Evolutionary conservation across 1,284 basidiomycete genomes (phyloP), one percentile per base, ranked within the genome.

Genomic region (Pseudozyma pruni): DNA sequence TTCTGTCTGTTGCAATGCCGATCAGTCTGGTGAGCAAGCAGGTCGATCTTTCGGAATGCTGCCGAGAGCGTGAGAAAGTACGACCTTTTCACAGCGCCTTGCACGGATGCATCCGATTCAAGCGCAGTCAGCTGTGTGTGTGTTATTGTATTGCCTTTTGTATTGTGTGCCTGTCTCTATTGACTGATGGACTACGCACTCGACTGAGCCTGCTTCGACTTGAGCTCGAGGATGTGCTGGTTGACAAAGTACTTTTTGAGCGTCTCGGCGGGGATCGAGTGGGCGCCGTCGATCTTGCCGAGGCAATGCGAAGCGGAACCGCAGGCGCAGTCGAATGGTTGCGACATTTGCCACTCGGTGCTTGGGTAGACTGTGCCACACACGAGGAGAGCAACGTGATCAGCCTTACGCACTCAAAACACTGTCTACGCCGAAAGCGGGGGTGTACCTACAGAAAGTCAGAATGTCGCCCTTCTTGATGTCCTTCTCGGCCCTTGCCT

Each of bases 321-420:
- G 55, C 79, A 81, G 19, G 57, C 54, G 59, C 79, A 81, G 13
- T 69, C 57, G 52, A 81, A 81, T 0, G 79, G 79, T 52, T 81
- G 79, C 39, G 64, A 49, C 79, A 81, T 81, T 38, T 62, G 31
- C 77, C 77, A 81, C 48, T 81, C 79, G 8, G 79, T 80, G 17
- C 63, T 70, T 20, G 79, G 79, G 47, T 81, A 81, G 68, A 81
- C 76, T 78, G 52, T 17, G 5, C 8, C 6, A 22, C 16, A n/a
- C 5, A 19, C 2, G 29, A 32, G 17, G 2, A 32, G 17, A 20
- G 46, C 27, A 19, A 29, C 8, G 23, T 11, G 6, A 42, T 14
- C n/a, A n/a, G n/a, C n/a, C n/a, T n/a, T n/a, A n/a, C n/a, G n/a
- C n/a, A n/a, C n/a, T n/a, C n/a, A n/a, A n/a, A n/a, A n/a, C n/a